These are phyloP conservation scores for Lactifluus subvellereus DNA, from an alignment of 768 basidiomycete genomes.

Conservation along the genomic window DNA sequence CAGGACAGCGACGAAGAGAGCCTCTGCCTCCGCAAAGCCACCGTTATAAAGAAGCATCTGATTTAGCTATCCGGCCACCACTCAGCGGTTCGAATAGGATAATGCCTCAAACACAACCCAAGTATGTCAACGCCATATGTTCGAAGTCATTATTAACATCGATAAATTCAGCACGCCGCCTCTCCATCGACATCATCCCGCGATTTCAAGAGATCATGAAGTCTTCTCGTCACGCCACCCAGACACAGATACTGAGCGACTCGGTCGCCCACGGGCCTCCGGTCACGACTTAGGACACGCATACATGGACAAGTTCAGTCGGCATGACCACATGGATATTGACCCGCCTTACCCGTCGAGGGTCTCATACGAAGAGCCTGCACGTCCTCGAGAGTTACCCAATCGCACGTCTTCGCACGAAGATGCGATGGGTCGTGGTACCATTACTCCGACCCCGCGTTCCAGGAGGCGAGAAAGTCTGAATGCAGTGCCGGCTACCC, in stretches of 20 bases:
- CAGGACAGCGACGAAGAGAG: conserved; percentile 20
- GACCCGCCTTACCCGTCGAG: conserved; percentile 20
- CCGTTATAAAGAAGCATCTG: conserved; percentile 21
- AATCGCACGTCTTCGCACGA: conserved; percentile 3
- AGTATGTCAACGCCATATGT: conserved; percentile 2
- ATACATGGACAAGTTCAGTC: conserved; percentile 10
- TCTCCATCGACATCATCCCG: conserved; percentile 13
- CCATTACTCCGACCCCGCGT: background rate
- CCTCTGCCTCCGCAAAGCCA: conserved; percentile 24
- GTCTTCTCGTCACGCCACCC: conserved; percentile 5
- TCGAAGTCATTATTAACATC: background rate
- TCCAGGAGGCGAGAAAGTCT: conserved; percentile 3
- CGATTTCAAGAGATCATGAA: conserved; percentile 5
- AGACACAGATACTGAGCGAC: background rate
- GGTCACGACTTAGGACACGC: conserved; percentile 5
- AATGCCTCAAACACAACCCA: conserved; percentile 8
- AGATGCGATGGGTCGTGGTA: conserved; percentile 1
- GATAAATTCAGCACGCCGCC: conserved; percentile 8
- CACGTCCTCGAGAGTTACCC: background rate
- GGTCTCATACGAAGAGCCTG: conserved; percentile 4
- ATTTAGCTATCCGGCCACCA: background rate
- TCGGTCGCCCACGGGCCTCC: conserved; percentile 1
- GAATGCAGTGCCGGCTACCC: background rate
- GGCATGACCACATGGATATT: conserved; percentile 20
- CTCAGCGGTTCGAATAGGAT: conserved; percentile 9